Conservation (phyloP, 306 rosid species). For the Cucumis cinereus region DNA sequence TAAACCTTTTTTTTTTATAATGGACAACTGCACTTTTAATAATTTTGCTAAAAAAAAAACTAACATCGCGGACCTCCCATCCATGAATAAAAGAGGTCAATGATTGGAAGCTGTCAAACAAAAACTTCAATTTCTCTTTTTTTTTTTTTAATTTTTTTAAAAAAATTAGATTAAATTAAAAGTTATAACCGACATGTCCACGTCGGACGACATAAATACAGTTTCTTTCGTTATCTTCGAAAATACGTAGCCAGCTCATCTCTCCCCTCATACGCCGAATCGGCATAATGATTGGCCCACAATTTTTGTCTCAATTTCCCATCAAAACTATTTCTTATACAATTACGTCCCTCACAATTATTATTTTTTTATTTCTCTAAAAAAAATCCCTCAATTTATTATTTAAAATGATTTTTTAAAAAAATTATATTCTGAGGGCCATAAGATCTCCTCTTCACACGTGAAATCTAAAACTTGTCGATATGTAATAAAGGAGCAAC, state of each 20-base stretch:
- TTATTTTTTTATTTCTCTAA: background rate
- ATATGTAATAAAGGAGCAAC: background rate
- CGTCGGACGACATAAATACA: conserved; percentile 18
- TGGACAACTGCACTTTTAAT: too few relatives aligned
- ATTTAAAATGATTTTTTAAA: too few relatives aligned
- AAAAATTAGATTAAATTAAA: too few relatives aligned
- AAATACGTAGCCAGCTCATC: conserved; percentile 37
- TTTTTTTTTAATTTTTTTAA: background rate
- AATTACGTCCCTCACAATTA: background rate
- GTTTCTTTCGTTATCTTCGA: conserved; percentile 10
- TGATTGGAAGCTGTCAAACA: background rate
- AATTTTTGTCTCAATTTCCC: conserved; percentile 5
- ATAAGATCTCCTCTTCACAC: conserved; percentile 1
- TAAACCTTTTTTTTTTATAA: too few relatives aligned
- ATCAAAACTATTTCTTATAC: background rate
- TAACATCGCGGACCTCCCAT: background rate
- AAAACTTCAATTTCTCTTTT: background rate
- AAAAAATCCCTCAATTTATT: background rate
- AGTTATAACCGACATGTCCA: conserved; percentile 32
- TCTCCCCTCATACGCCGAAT: conserved; percentile 13
- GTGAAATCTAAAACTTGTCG: conserved; percentile 9
- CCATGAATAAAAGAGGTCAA: background rate
- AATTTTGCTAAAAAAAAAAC: too few relatives aligned
- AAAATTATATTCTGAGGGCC: background rate
- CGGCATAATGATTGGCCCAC: conserved; percentile 17